Percentiles rank a stretch among this genome's conserved stretches.
Conservation (phyloP, 2,329 filamentous ascomycete species). For the Cordyceps cicadae region DNA sequence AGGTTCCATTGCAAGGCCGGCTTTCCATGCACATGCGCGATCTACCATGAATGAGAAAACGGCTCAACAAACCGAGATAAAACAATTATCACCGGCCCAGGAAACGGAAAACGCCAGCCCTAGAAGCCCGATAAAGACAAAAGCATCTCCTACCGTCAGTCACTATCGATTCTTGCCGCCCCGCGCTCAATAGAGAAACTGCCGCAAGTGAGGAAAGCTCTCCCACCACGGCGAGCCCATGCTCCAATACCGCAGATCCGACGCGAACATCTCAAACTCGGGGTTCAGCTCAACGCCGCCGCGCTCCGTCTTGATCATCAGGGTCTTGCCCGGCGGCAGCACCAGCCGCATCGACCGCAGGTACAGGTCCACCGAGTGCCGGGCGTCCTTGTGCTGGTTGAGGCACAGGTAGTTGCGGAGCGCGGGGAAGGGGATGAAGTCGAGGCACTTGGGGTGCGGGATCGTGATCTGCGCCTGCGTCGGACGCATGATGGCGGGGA, state of each 20-base stretch:
- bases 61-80: too few species aligned
- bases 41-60: too few species aligned
- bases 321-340: conserved; percentile 14
- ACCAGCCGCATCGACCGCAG: conserved; percentile 11
- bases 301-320: conserved; percentile 13
- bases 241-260: conserved; percentile 19
- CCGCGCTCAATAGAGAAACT: neutral
- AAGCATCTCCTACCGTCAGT: too few species aligned
- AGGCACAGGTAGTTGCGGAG: conserved; percentile 14
- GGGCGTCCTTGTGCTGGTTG: conserved; percentile 7
- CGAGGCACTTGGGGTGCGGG: conserved; percentile 12
- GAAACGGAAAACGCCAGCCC: too few species aligned
- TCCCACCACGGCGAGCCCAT: conserved; percentile 18
- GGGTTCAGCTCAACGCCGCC: conserved; percentile 17
- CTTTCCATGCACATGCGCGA: too few species aligned
- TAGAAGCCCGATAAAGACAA: too few species aligned
- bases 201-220: conserved; percentile 16
- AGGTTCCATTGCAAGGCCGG: too few species aligned
- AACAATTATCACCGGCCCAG: too few species aligned
- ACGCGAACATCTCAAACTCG: conserved; percentile 17
- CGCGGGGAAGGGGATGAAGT: conserved; percentile 14
- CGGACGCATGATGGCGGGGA: conserved; percentile 12
- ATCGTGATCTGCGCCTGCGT: conserved; percentile 10
- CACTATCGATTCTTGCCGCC: neutral
- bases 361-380: conserved; percentile 13